Conservation (phyloP, 441 rosid genomes). For the Gossypium aridum region DNA sequence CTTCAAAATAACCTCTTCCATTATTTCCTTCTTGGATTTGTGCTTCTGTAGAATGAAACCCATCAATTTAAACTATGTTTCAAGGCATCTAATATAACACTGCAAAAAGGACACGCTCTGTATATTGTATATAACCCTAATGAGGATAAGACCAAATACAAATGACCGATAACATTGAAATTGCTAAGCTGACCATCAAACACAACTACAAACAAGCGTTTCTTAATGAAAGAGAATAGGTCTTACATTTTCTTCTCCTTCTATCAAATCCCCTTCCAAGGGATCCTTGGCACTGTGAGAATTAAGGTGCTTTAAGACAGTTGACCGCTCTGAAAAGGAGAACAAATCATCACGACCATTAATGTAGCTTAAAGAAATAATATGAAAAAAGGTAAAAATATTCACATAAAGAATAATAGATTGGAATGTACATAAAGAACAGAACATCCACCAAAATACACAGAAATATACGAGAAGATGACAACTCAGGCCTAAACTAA, state of each 20-base stretch:
- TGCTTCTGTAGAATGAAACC: slow-evolving; percentile 47
- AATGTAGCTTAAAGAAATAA: neutral
- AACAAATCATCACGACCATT: neutral
- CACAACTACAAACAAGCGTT: neutral
- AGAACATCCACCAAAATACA: neutral
- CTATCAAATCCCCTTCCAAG: slow-evolving; percentile 17
- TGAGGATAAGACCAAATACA: neutral
- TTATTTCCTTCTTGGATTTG: slow-evolving; percentile 82
- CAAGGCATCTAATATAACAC: neutral
- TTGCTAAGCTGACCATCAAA: neutral
- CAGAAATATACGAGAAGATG: neutral
- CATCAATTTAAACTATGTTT: slow-evolving; percentile 8
- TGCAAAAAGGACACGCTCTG: neutral
- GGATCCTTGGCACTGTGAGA: slow-evolving; percentile 19
- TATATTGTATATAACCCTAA: neutral
- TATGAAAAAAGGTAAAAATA: no score
- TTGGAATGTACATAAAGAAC: neutral
- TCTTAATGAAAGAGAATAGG: neutral
- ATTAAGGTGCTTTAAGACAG: slow-evolving; percentile 32
- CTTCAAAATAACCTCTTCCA: slow-evolving; percentile 88
- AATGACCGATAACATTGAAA: no score
- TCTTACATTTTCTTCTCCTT: slow-evolving; percentile 61
- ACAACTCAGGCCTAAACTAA: neutral
- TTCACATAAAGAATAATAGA: neutral
- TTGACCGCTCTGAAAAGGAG: slow-evolving; percentile 30